Conservation (phyloP, 192 early-diverging fungal species). For the Backusella australiensis region DNA sequence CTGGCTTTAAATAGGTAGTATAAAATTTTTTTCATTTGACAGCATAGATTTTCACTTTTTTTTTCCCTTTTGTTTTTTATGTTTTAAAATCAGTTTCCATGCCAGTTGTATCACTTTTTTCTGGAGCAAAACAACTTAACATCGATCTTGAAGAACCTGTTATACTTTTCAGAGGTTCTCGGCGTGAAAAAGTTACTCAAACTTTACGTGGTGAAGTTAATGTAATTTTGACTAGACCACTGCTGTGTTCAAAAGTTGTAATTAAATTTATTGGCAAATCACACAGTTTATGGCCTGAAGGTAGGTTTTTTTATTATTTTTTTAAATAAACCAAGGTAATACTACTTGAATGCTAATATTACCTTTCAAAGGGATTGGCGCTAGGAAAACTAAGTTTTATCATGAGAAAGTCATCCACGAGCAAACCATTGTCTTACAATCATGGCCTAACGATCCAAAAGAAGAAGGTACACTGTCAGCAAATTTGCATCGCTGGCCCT, state of each 20-base stretch:
- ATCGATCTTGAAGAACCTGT: conserved; percentile 36
- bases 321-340: neutral
- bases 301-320: conserved; percentile 2
- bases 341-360: neutral
- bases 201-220: conserved; percentile 30
- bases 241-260: conserved; percentile 2
- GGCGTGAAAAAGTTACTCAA: conserved; percentile 11
- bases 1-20: neutral
- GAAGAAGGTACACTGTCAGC: neutral
- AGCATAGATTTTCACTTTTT: neutral
- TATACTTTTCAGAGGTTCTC: conserved; percentile 17
- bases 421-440: conserved; percentile 29
- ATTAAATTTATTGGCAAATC: conserved; percentile 29
- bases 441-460: neutral
- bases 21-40: neutral
- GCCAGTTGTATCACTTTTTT: conserved; percentile 20
- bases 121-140: conserved; percentile 23
- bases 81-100: conserved; percentile 9
- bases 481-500: conserved; percentile 27
- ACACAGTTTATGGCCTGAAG: conserved; percentile 37
- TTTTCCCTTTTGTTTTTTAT: neutral
- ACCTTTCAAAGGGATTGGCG: conserved; percentile 18
- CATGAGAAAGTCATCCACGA: conserved; percentile 33
- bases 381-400: conserved; percentile 18
- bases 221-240: conserved; percentile 24